Base-by-base conservation (phyloP, 2,329 filamentous ascomycete genomes). In the Fusarium chuoi region DNA sequence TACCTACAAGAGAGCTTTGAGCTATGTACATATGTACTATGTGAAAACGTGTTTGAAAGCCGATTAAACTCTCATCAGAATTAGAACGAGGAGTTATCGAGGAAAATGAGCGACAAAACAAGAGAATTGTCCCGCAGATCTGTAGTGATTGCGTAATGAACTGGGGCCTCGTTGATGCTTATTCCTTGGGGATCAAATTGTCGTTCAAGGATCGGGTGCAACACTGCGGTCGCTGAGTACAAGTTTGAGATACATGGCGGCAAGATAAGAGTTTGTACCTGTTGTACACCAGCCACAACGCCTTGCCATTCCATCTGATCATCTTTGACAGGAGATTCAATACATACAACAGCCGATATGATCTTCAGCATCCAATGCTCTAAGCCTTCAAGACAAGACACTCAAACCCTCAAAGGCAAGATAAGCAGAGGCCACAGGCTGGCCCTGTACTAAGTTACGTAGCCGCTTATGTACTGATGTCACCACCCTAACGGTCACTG, bases 141-240 rank as follows among this genome's bases (percentile, higher is more conserved):
- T 68, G 63, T 58, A 56, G 35, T 38, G 62, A 58, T 72, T 74
- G 71, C 67, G 71, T 65, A 74, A 68, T 57, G 70, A 60, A 55
- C 70, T 56, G 64, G 69, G 46, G 51, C 49, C 51, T 52, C 51
- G 45, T 69, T 44, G 44, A 71, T 73, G 70, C 69, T 72, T 57
- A 64, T 67, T 61, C 35, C n/a, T 18, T 48, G 58, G 33, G 41
- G 45, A 70, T 56, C 51, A 44, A 36, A 41, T 42, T 65, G 48
- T 55, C 22, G 35, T 41, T 54, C 26, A 45, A 70, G 42, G 44
- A 54, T 28, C n/a, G 30, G 41, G 42, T 70, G 59, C 42, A 42
- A 57, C 62, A 30, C 49, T 61, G 54, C 39, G 61, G 56, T 62
- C 30, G 22, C 65, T 22, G 38, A 39, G 55, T 36, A 28, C 44